Percentiles rank a stretch among this genome's conserved stretches.
These are phyloP conservation scores for Calonectria leucothoes DNA, from an alignment of 2,329 filamentous ascomycete genomes.

Conservation along the genomic window DNA sequence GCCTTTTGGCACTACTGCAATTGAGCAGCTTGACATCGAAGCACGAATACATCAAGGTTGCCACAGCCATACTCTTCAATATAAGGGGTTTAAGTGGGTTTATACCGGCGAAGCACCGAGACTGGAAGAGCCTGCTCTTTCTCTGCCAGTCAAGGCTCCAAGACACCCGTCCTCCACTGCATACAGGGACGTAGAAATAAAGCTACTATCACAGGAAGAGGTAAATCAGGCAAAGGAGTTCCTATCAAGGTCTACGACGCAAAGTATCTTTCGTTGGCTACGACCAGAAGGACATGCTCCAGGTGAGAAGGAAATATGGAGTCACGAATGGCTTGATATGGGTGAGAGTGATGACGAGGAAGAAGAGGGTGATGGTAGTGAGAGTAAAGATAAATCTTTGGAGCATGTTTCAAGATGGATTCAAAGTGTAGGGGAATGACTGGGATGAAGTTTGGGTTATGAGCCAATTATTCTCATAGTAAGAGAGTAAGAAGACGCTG, in stretches of 20 bases:
- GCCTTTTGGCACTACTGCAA: neutral
- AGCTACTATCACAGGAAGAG: neutral
- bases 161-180: neutral
- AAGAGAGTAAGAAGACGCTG: too few relatives aligned
- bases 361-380: neutral
- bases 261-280: neutral
- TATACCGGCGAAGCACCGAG: neutral
- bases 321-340: neutral
- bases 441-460: too few relatives aligned
- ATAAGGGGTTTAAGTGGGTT: slow-evolving; percentile 1
- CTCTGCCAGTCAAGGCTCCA: neutral
- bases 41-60: neutral
- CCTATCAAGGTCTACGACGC: neutral
- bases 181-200: neutral
- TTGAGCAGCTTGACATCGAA: neutral
- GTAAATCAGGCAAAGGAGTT: neutral
- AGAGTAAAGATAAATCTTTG: too few relatives aligned
- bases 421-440: too few relatives aligned
- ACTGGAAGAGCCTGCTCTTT: neutral
- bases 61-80: neutral
- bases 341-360: neutral
- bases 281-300: neutral
- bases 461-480: too few relatives aligned
- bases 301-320: neutral
- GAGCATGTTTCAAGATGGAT: too few relatives aligned